Percentiles rank a stretch among this genome's conserved stretches.
phyloP scores from a whole-genome alignment of 306 rosid species.

The Casuarina equisetifolia region DNA sequence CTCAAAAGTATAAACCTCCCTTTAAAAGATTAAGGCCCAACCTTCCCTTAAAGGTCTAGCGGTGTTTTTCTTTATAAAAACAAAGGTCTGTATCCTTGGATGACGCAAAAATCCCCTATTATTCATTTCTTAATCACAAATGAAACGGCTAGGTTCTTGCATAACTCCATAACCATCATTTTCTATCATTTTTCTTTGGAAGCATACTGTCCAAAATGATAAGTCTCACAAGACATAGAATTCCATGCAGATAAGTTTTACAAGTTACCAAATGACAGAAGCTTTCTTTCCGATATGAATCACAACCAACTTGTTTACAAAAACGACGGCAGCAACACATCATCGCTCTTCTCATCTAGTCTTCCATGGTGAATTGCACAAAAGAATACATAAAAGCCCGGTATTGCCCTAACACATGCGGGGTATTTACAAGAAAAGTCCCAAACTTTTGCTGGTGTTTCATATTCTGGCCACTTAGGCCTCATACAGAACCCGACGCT shows the following conservation, averaged over 20 bases:
- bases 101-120: too few relatives aligned
- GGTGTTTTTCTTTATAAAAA: too few relatives aligned
- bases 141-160: too few relatives aligned
- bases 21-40: too few relatives aligned
- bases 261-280: not conserved
- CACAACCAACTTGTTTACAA: not conserved
- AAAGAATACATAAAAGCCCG: slow-evolving; percentile 10
- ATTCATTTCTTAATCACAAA: too few relatives aligned
- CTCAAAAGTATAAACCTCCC: too few relatives aligned
- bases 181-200: too few relatives aligned
- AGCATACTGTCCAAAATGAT: not conserved
- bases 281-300: not conserved
- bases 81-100: too few relatives aligned
- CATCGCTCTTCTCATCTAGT: not conserved
- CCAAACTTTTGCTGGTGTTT: slow-evolving; percentile 6
- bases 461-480: slow-evolving; percentile 1
- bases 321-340: not conserved
- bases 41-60: too few relatives aligned
- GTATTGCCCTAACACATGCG: slow-evolving; percentile 12
- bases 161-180: too few relatives aligned
- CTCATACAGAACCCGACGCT: slow-evolving; percentile 66
- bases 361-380: not conserved
- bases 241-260: not conserved
- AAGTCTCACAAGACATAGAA: not conserved
- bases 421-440: slow-evolving; percentile 35